Conservation (phyloP, 768 basidiomycete genomes). For the Austroboletus eburneus region DNA sequence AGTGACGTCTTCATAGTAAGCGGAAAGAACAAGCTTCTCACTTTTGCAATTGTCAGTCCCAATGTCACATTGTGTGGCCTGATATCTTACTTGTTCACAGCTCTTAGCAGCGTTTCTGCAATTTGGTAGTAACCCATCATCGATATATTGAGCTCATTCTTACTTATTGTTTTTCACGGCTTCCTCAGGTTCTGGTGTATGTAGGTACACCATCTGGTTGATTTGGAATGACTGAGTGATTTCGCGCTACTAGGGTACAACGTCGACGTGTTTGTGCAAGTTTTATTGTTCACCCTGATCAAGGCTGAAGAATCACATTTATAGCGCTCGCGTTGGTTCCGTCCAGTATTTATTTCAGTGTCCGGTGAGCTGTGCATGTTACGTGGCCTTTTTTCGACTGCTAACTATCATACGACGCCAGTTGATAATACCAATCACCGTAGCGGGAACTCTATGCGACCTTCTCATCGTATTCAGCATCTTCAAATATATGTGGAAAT, state of each 20-base stretch:
- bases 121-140: slow-evolving; percentile 2
- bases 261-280: slow-evolving; percentile 1
- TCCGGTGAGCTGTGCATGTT: slow-evolving; percentile 1
- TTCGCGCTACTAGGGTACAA: slow-evolving; percentile 1
- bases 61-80: neutral
- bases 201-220: neutral
- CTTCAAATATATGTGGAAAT: slow-evolving; percentile 16
- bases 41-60: slow-evolving; percentile 6
- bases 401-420: neutral
- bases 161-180: neutral
- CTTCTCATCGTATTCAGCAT: slow-evolving; percentile 5
- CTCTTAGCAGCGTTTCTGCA: neutral
- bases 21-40: slow-evolving; percentile 6
- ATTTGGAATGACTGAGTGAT: neutral
- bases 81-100: neutral
- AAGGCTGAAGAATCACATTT: neutral
- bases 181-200: slow-evolving; percentile 1
- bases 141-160: neutral
- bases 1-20: slow-evolving; percentile 6
- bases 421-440: slow-evolving; percentile 5
- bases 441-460: slow-evolving; percentile 3
- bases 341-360: slow-evolving; percentile 1
- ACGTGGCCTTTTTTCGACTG: neutral
- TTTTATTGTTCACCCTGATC: neutral
- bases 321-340: slow-evolving; percentile 7